A percentile compares a stretch with the other conserved stretches of the same genome.
phyloP scores from a whole-genome alignment of 1,139 yeast genomes.

The Lodderomyces orthopsilosis region DNA sequence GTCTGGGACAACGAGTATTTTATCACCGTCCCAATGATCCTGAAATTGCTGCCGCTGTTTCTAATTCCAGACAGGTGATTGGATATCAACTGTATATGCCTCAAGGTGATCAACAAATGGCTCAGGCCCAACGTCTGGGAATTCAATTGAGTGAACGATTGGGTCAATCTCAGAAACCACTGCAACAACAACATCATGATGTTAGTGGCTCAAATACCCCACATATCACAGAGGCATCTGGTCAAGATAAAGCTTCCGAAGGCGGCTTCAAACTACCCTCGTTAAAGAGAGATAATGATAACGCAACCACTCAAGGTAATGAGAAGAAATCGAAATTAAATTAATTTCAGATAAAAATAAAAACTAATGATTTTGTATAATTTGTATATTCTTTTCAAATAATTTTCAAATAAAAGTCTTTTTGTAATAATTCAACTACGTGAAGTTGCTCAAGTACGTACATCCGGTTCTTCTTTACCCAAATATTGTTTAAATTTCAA shows the following conservation, averaged over 20 bases:
- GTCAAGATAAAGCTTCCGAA: neutral
- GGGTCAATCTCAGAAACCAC: neutral
- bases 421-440: neutral
- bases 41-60: neutral
- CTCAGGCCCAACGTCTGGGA: conserved; percentile 3
- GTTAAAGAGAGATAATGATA: conserved; percentile 21
- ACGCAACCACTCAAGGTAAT: neutral
- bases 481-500: conserved; percentile 71
- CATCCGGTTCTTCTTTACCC: conserved; percentile 87
- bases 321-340: conserved; percentile 5
- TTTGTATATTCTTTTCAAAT: neutral
- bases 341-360: conserved; percentile 1
- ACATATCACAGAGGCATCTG: neutral
- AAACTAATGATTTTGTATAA: conserved; percentile 1
- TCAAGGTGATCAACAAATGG: conserved; percentile 3
- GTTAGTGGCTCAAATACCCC: neutral
- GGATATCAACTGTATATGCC: neutral
- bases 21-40: neutral
- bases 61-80: neutral
- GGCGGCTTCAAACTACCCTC: conserved; percentile 16
- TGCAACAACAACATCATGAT: conserved; percentile 4
- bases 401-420: neutral
- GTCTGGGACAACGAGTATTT: neutral
- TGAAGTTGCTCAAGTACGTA: conserved; percentile 60
- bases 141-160: conserved; percentile 1